phyloP scores from a whole-genome alignment of 345 rosid species.

The Moricandia moricandioides region DNA sequence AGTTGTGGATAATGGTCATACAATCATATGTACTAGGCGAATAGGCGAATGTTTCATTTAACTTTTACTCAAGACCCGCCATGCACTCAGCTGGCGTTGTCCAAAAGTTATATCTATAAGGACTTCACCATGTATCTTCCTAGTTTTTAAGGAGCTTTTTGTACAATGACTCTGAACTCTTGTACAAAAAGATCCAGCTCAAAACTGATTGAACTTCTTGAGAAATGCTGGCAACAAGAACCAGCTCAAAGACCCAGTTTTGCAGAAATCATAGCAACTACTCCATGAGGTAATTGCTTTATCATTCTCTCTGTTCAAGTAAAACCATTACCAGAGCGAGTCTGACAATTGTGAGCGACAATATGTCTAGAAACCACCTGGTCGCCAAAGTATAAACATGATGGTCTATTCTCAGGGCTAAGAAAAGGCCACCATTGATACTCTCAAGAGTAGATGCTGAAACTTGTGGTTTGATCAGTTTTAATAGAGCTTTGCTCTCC shows the following conservation, averaged over 20 bases:
- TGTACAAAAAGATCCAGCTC: not conserved
- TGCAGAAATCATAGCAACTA: conserved; percentile 63
- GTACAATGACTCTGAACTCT: not conserved
- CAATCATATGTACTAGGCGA: no score
- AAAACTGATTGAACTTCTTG: conserved; percentile 21
- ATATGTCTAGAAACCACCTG: conserved; percentile 10
- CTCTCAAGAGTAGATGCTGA: conserved; percentile 20
- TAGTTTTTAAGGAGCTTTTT: not conserved
- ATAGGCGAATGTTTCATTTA: no score
- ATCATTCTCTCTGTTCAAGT: not conserved
- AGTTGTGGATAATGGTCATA: not conserved
- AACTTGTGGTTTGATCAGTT: conserved; percentile 28
- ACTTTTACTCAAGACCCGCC: no score
- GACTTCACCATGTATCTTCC: not conserved
- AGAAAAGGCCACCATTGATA: no score
- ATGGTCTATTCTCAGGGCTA: no score
- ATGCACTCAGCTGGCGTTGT: conserved; percentile 45
- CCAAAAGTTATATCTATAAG: conserved; percentile 56
- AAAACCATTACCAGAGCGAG: not conserved
- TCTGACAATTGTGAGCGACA: not conserved
- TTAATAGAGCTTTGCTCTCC: conserved; percentile 8
- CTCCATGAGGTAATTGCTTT: conserved; percentile 72
- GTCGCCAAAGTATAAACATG: no score
- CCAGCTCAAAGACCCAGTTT: conserved; percentile 75
- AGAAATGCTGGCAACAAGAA: conserved; percentile 87